Percentiles rank a stretch among this genome's conserved stretches.
phyloP scores from a whole-genome alignment of 1,284 basidiomycete species.

The Trichosporon sp. region DNA sequence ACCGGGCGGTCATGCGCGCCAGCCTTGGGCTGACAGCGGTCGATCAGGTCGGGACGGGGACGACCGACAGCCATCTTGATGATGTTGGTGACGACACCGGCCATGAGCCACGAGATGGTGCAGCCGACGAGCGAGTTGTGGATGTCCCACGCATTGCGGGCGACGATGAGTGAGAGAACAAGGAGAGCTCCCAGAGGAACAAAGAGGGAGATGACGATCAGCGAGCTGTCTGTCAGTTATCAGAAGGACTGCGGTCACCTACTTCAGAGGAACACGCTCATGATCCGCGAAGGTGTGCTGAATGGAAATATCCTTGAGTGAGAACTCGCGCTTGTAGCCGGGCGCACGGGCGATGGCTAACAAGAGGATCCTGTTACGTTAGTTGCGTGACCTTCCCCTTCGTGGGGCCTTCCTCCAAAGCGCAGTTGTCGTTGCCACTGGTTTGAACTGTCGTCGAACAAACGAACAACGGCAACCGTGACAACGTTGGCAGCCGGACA shows the following conservation, averaged over 20 bases:
- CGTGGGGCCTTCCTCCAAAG: background rate
- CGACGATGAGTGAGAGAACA: constrained; percentile 68
- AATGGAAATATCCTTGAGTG: constrained; percentile 72
- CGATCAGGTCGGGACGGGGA: constrained; percentile 80
- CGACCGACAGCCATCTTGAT: constrained; percentile 79
- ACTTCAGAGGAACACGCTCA: constrained; percentile 77
- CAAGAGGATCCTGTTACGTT: constrained; percentile 63
- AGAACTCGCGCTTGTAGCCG: constrained; percentile 83
- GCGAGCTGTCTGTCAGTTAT: constrained; percentile 58
- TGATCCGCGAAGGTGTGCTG: constrained; percentile 71
- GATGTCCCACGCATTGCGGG: constrained; percentile 82
- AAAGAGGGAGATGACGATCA: constrained; percentile 70
- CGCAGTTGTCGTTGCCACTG: background rate
- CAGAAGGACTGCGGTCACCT: constrained; percentile 6
- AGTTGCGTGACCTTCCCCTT: background rate
- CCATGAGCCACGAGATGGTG: constrained; percentile 68
- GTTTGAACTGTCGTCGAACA: too few relatives aligned
- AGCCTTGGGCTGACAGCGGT: constrained; percentile 73
- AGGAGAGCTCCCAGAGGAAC: constrained; percentile 71
- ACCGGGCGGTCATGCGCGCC: constrained; percentile 67
- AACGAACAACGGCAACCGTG: too few relatives aligned
- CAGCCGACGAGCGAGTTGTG: constrained; percentile 82
- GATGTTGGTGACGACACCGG: constrained; percentile 80
- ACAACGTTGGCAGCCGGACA: too few relatives aligned
- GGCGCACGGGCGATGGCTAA: constrained; percentile 70